phyloP scores from a whole-genome alignment of 2,329 filamentous ascomycete genomes.

The Sclerotinia minor region DNA sequence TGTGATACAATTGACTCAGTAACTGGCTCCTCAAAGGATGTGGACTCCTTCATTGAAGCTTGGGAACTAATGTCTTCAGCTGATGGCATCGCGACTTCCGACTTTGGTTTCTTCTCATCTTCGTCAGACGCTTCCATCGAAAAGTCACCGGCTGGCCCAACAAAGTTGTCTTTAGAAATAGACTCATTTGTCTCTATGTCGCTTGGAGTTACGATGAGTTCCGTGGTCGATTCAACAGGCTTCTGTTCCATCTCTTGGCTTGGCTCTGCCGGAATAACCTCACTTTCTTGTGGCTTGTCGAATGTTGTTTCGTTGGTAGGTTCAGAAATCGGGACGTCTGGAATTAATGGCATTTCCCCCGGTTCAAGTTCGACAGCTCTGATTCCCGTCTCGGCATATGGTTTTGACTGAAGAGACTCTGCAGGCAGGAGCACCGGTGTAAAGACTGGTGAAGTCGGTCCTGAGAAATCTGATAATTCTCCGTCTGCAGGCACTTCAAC shows the following conservation, averaged over 20 bases:
- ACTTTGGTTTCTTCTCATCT: constrained; percentile 35
- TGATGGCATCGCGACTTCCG: constrained; percentile 25
- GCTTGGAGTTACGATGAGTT: not conserved
- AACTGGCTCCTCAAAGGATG: not conserved
- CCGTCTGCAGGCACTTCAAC: not conserved
- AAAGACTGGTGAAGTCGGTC: not conserved
- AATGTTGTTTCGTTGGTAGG: not conserved
- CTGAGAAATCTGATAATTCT: not conserved
- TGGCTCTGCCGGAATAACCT: not conserved
- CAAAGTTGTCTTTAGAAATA: not conserved
- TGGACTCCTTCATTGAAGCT: not conserved
- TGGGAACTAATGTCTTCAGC: not conserved
- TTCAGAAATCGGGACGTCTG: not conserved
- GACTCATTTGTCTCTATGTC: not conserved
- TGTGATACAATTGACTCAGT: not conserved
- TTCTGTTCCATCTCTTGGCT: constrained; percentile 23
- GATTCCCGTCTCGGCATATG: not conserved
- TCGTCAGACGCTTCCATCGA: constrained; percentile 34
- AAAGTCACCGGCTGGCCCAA: not conserved
- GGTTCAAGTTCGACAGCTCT: not conserved
- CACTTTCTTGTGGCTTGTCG: not conserved
- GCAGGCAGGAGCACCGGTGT: constrained; percentile 22
- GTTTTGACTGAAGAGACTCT: not conserved
- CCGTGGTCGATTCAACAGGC: not conserved
- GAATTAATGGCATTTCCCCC: not conserved